A percentile compares a stretch with the other conserved stretches of the same genome.
Evolutionary conservation across 2,329 filamentous ascomycete species (phyloP).

Genomic region (Lasiodiplodia theobromae): DNA sequence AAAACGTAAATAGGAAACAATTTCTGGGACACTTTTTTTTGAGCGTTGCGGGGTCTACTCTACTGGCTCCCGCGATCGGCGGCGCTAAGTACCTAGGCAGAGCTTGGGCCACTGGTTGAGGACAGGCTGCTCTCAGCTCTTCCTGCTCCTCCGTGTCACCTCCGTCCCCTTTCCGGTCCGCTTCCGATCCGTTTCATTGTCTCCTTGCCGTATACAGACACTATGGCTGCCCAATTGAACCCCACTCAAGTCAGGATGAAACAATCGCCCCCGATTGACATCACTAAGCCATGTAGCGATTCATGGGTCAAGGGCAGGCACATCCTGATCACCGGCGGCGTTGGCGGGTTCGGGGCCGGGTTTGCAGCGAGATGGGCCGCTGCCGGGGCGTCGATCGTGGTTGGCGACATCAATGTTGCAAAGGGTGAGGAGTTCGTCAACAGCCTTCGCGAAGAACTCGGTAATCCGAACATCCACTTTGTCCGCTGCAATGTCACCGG

Average conservation of each 20-base stretch:
- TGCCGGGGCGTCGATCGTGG: conserved; percentile 62
- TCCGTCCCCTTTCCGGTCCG: neutral
- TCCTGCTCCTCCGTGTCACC: conserved; percentile 9
- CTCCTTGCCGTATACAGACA: neutral
- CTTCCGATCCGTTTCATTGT: conserved; percentile 6
- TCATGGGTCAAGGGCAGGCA: conserved; percentile 48
- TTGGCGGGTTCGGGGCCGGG: conserved; percentile 48
- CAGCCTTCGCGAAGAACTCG: conserved; percentile 35
- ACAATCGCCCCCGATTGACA: conserved; percentile 49
- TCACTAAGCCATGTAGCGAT: conserved; percentile 44
- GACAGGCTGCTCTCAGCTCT: conserved; percentile 9
- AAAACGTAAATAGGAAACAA: neutral
- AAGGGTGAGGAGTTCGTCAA: conserved; percentile 62
- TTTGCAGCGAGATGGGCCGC: conserved; percentile 49
- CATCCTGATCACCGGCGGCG: conserved; percentile 49
- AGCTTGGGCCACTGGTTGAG: neutral
- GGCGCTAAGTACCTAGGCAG: neutral
- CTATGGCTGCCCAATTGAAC: conserved; percentile 37
- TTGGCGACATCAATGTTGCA: conserved; percentile 67
- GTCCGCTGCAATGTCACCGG: conserved; percentile 68
- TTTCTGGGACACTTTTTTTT: conserved; percentile 8
- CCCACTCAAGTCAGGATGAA: conserved; percentile 34
- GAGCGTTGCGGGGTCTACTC: neutral
- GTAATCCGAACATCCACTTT: conserved; percentile 59
- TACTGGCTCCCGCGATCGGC: conserved; percentile 2